Conservation (phyloP, 1,284 basidiomycete genomes). For the Pholiota adiposa region DNA sequence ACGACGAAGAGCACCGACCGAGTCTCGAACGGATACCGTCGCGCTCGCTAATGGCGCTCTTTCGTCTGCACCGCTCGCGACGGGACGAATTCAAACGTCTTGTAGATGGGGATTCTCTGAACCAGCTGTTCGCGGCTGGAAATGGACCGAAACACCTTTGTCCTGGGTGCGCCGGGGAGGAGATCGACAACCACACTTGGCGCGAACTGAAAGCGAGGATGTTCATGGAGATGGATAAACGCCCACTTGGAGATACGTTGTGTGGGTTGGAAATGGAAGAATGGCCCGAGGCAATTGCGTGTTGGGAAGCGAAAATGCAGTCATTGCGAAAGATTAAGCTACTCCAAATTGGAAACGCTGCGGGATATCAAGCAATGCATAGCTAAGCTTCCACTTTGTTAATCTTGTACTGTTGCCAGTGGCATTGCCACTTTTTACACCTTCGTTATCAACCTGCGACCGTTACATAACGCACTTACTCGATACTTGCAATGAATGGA, state of each 20-base stretch:
- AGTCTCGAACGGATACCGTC: constrained; percentile 32
- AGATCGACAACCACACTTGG: constrained; percentile 37
- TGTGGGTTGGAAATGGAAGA: constrained; percentile 37
- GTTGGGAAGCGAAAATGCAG: constrained; percentile 46
- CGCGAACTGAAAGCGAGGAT: constrained; percentile 40
- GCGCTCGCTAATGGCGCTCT: constrained; percentile 33
- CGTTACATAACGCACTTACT: no score
- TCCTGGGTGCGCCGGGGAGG: constrained; percentile 29
- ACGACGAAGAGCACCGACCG: constrained; percentile 30
- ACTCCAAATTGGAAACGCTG: constrained; percentile 43
- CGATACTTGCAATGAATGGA: no score
- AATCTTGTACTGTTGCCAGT: neutral
- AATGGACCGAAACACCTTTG: constrained; percentile 30
- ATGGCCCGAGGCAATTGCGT: constrained; percentile 47
- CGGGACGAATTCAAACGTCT: constrained; percentile 35
- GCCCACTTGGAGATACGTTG: constrained; percentile 43
- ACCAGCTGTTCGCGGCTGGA: constrained; percentile 34
- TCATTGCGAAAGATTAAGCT: constrained; percentile 42
- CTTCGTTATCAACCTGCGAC: no score
- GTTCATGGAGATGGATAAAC: constrained; percentile 43
- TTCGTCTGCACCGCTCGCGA: constrained; percentile 36
- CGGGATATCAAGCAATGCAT: constrained; percentile 45
- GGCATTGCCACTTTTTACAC: no score
- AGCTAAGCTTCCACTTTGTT: constrained; percentile 34
- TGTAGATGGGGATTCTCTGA: constrained; percentile 28